phyloP scores from a whole-genome alignment of 2,329 filamentous ascomycete genomes.

The Hymenoscyphus linearis region DNA sequence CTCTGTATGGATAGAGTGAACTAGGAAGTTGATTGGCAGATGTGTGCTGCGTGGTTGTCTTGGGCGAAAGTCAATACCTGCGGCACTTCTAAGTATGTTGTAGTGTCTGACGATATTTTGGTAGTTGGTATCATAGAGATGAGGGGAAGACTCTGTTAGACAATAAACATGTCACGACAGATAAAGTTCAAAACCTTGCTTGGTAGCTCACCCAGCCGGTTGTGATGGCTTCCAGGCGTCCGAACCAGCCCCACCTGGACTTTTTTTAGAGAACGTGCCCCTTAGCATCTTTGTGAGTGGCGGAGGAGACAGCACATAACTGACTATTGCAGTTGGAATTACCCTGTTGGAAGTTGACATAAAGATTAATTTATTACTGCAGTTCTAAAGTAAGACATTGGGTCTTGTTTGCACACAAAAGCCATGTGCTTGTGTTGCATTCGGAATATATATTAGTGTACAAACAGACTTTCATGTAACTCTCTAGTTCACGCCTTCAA shows the following conservation, averaged over 20 bases:
- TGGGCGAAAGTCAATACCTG: background rate
- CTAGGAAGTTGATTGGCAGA: background rate
- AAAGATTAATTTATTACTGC: background rate
- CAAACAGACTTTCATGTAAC: background rate
- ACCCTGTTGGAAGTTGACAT: background rate
- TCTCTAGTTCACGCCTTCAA: too few relatives aligned
- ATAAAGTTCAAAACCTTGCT: background rate
- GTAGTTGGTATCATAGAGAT: background rate
- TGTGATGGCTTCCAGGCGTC: background rate
- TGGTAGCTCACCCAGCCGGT: background rate
- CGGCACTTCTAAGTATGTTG: background rate
- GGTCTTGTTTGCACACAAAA: background rate
- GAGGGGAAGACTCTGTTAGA: background rate
- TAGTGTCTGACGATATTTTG: background rate
- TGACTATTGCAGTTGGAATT: background rate
- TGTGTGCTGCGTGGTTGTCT: background rate
- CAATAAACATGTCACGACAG: background rate
- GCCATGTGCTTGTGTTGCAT: background rate
- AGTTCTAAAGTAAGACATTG: background rate
- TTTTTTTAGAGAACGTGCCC: slow-evolving; percentile 6
- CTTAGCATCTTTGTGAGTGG: slow-evolving; percentile 5
- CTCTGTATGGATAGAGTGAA: background rate
- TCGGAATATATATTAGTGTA: background rate
- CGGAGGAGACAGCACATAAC: background rate
- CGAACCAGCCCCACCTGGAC: background rate